Base-by-base conservation (phyloP, 768 basidiomycete species). In the Kwoniella pini region DNA sequence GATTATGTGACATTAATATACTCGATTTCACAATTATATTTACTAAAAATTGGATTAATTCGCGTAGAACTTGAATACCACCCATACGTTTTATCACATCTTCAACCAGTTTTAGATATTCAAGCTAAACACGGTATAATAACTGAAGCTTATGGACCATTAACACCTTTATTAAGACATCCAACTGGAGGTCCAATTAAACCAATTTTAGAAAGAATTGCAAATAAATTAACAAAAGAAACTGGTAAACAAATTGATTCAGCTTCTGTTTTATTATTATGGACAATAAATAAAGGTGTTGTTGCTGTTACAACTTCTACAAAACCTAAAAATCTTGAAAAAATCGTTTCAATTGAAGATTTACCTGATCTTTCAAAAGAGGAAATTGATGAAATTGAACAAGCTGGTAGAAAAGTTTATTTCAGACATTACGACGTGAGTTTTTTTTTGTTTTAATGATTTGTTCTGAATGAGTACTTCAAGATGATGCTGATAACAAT, bases 311-410 rank as follows among this genome's bases (percentile, higher is more conserved):
- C 74, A 0, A 65, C 74, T 13, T 56, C 60, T 0, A 63, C 53
- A 0, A 77, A 77, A 17, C 46, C 58, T 9, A 72, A 59, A 1
- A 64, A 60, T 26, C 67, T 79, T 46, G 31, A 66, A 36, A 72
- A 71, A 68, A 51, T 77, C 17, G 67, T 65, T 10, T 50, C 38
- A n/a, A 62, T 68, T 5, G 65, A 67, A 1, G 40, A 53, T 5
- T 44, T 72, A 43, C 65, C 67, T 7, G 67, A 70, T 30, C 51
- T 77, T 45, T 68, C 63, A 2, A 15, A 33, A n/a, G 75, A 73
- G 30, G 79, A 80, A 70, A 68, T 79, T 22, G 49, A 70, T 15
- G 75, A 80, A 70, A 77, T 80, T 39, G 74, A 77, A 48, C 54
- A 58, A 30, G 63, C 63, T 2, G 79, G 77, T 0, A 63, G 60